These are phyloP conservation scores for Erythrobasidium hasegawianum DNA, from an alignment of 1,284 basidiomycete species.

Conservation along the genomic window DNA sequence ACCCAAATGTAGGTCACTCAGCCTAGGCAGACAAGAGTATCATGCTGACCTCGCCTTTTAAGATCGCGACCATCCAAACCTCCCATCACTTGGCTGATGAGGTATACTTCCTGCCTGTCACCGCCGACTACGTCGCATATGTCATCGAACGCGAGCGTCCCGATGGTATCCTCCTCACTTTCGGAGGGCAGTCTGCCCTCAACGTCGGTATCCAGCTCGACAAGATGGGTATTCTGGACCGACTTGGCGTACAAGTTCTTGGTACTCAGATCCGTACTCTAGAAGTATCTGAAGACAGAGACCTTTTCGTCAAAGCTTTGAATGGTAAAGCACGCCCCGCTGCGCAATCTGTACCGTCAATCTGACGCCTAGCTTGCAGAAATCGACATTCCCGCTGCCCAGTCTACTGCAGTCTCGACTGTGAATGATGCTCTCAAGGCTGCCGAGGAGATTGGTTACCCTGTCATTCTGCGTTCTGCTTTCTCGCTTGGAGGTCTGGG, in stretches of 20 bases:
- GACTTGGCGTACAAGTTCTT: constrained; percentile 88
- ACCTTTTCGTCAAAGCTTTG: constrained; percentile 93
- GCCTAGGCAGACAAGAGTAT: not conserved
- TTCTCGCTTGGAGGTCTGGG: constrained; percentile 98
- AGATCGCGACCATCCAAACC: constrained; percentile 56
- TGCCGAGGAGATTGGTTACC: constrained; percentile 89
- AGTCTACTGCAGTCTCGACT: constrained; percentile 94
- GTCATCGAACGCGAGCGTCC: constrained; percentile 97
- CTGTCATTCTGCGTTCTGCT: constrained; percentile 95
- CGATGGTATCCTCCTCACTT: constrained; percentile 94
- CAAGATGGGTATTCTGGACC: constrained; percentile 93
- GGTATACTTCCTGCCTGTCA: constrained; percentile 97
- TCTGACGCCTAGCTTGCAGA: constrained; percentile 56
- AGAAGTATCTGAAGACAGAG: constrained; percentile 94
- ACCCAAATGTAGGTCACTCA: constrained; percentile 94
- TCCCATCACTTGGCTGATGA: constrained; percentile 93
- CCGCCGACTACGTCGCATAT: constrained; percentile 95
- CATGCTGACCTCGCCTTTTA: not conserved
- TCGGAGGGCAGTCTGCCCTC: constrained; percentile 95
- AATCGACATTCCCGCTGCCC: constrained; percentile 95
- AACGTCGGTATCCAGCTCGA: constrained; percentile 98
- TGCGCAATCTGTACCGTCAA: constrained; percentile 12
- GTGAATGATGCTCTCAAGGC: constrained; percentile 89
- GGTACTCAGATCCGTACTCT: constrained; percentile 93
- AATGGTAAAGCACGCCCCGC: constrained; percentile 62